Evolutionary conservation across 148 eudicot genomes (phyloP).

Genomic region (Vaccinium myrtillus): DNA sequence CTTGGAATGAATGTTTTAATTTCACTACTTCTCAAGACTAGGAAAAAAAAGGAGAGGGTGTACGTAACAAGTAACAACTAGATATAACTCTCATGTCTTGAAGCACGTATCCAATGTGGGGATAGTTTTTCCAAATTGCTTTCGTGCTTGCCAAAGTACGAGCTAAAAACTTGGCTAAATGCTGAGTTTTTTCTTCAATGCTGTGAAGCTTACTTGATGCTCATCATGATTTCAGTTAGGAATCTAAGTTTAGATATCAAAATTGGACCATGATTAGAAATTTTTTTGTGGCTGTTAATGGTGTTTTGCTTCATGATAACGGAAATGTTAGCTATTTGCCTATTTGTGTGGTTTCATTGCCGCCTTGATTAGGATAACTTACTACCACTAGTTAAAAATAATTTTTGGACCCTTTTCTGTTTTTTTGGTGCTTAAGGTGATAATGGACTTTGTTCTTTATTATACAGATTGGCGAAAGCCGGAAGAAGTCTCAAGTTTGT

Average conservation of each 20-base stretch:
- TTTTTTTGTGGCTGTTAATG: neutral
- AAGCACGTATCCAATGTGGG: neutral
- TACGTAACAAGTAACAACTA: too few relatives aligned
- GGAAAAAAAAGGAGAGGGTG: neutral
- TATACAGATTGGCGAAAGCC: constrained; percentile 40
- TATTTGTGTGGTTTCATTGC: neutral
- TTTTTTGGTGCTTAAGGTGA: neutral
- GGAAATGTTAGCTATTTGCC: neutral
- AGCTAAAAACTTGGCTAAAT: neutral
- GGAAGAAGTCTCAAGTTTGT: constrained; percentile 35
- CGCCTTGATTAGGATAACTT: neutral
- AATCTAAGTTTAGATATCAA: neutral
- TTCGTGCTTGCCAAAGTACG: neutral
- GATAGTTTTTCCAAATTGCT: constrained; percentile 1
- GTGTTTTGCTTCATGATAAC: neutral
- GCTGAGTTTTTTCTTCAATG: neutral
- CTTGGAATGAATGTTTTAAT: neutral
- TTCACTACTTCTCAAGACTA: neutral
- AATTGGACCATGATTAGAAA: neutral
- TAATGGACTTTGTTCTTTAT: neutral
- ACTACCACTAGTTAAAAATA: neutral
- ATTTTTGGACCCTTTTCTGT: too few relatives aligned
- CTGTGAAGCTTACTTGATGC: neutral
- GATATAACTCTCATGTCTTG: too few relatives aligned
- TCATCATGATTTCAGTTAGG: neutral